Evolutionary conservation across 2,329 filamentous ascomycete species (phyloP).

Genomic region (Arthrobotrys sphaeroides): DNA sequence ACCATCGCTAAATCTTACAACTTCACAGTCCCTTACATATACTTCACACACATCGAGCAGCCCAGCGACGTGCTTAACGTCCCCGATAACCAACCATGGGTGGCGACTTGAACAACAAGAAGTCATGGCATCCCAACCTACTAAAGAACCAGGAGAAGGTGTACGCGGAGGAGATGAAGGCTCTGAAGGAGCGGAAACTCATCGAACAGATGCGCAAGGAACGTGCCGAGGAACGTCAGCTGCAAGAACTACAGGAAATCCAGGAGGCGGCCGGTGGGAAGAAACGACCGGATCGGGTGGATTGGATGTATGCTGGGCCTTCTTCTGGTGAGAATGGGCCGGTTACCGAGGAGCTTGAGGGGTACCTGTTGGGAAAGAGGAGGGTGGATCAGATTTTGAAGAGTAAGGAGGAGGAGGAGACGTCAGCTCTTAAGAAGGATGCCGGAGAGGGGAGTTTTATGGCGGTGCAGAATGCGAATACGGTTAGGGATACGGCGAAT

Average conservation of each 20-base stretch:
- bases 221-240: constrained; percentile 88
- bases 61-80: constrained; percentile 47
- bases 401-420: constrained; percentile 75
- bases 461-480: constrained; percentile 75
- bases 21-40: neutral
- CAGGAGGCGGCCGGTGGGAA: constrained; percentile 88
- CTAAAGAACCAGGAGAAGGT: constrained; percentile 90
- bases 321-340: constrained; percentile 78
- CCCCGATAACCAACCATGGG: constrained; percentile 72
- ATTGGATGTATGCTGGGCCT: constrained; percentile 98
- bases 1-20: neutral
- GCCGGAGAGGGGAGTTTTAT: constrained; percentile 70
- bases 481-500: constrained; percentile 77
- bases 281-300: constrained; percentile 82
- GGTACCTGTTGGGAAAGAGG: constrained; percentile 89
- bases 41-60: neutral
- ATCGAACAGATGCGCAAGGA: constrained; percentile 92
- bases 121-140: constrained; percentile 91
- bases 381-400: constrained; percentile 88
- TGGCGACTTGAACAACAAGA: constrained; percentile 94
- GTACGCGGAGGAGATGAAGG: constrained; percentile 90
- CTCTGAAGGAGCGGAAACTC: constrained; percentile 91
- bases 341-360: constrained; percentile 86
- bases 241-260: constrained; percentile 88
- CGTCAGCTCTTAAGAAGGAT: constrained; percentile 75